phyloP scores from a whole-genome alignment of 1,284 basidiomycete species.

The Spongiforma sp. region DNA sequence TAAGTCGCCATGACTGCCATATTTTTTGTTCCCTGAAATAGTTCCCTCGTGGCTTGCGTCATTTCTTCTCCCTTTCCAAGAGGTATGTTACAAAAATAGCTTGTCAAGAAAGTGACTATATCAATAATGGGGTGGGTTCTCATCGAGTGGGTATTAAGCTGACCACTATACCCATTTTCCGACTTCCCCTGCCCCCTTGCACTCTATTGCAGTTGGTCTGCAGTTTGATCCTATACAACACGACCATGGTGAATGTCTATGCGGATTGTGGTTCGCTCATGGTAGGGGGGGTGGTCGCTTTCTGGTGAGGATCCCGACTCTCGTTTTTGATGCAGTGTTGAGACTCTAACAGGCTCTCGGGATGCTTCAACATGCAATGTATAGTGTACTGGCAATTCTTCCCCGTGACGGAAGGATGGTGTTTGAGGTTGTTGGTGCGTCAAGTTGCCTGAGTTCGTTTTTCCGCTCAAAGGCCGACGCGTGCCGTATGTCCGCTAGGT shows the following conservation, averaged over 20 bases:
- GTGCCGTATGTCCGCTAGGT: constrained; percentile 16
- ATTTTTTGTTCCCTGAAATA: too few relatives aligned
- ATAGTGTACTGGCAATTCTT: constrained; percentile 29
- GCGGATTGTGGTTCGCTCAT: constrained; percentile 25
- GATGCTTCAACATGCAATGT: constrained; percentile 33
- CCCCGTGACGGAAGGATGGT: constrained; percentile 17
- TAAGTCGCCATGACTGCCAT: too few relatives aligned
- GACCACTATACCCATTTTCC: too few relatives aligned
- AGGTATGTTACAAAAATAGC: too few relatives aligned
- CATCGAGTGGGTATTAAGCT: too few relatives aligned
- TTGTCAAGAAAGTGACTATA: too few relatives aligned
- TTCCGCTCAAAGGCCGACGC: background rate
- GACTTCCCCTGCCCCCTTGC: too few relatives aligned
- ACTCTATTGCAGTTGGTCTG: background rate
- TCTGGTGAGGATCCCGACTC: constrained; percentile 13
- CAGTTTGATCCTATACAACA: background rate
- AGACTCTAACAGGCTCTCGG: constrained; percentile 23
- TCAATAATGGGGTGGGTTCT: too few relatives aligned
- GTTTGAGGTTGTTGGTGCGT: constrained; percentile 25
- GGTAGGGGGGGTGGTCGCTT: constrained; percentile 32
- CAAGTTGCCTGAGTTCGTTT: too few relatives aligned
- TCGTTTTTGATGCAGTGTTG: background rate
- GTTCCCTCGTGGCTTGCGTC: too few relatives aligned
- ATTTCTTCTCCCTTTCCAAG: too few relatives aligned
- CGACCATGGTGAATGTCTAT: background rate